Percentiles rank a stretch among this genome's conserved stretches.
phyloP scores from a whole-genome alignment of 2,329 filamentous ascomycete genomes.

The Talaromyces sp. region DNA sequence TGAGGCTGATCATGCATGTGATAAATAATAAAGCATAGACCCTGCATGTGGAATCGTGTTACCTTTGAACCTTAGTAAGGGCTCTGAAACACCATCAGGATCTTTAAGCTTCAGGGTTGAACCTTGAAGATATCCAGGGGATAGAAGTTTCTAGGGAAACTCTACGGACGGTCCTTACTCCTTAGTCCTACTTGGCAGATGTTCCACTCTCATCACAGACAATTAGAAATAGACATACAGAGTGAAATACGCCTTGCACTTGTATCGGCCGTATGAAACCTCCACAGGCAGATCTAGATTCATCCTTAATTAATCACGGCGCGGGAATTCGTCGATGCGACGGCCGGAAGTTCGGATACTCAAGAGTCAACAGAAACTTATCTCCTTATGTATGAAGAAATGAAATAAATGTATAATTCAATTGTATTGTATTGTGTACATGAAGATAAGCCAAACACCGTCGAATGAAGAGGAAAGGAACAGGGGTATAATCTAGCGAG shows the following conservation, averaged over 20 bases:
- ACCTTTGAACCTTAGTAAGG: not conserved
- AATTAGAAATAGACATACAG: too few species aligned
- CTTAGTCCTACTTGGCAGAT: too few species aligned
- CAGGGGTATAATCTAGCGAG: constrained; percentile 10
- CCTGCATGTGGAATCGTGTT: not conserved
- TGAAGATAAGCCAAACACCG: not conserved
- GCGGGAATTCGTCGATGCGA: not conserved
- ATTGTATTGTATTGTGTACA: not conserved
- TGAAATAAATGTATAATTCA: not conserved
- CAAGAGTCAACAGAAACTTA: too few species aligned
- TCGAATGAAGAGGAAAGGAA: not conserved
- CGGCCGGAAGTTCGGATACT: not conserved
- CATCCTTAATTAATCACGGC: constrained; percentile 8
- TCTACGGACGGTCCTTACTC: too few species aligned
- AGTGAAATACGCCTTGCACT: too few species aligned
- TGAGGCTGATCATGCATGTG: not conserved
- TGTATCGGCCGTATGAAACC: not conserved
- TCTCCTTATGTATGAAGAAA: too few species aligned
- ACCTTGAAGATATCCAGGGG: not conserved
- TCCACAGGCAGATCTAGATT: constrained; percentile 6
- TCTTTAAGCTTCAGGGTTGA: not conserved
- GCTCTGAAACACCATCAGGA: not conserved
- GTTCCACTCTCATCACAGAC: too few species aligned
- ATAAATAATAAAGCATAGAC: not conserved
- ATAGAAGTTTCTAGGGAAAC: not conserved